These are phyloP conservation scores for Yamadazyma diddensiae DNA, from an alignment of 1,139 yeast genomes.

Conservation along the genomic window DNA sequence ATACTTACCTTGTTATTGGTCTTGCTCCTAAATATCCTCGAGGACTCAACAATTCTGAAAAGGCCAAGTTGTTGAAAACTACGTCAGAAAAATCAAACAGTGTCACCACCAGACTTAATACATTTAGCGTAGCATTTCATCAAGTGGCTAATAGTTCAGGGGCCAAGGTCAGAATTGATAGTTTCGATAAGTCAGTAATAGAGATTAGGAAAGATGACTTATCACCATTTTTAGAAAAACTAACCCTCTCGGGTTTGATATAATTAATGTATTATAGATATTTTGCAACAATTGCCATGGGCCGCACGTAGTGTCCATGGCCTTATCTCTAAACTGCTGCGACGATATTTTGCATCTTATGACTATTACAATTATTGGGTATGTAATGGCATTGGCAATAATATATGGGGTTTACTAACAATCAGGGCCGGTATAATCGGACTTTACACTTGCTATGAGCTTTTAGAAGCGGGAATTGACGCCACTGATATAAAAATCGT, in stretches of 20 bases:
- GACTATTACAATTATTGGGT: conserved; percentile 5
- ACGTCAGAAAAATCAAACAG: conserved; percentile 13
- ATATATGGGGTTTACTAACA: conserved; percentile 1
- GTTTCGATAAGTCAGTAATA: conserved; percentile 90
- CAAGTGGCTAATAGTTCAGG: conserved; percentile 79
- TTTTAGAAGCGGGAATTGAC: conserved; percentile 17
- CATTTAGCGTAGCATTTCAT: conserved; percentile 88
- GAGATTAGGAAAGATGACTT: conserved; percentile 87
- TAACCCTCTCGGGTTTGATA: conserved; percentile 46
- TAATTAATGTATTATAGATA: conserved; percentile 14
- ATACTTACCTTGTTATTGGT: conserved; percentile 87
- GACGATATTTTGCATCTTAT: too few species aligned
- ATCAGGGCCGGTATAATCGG: conserved; percentile 23
- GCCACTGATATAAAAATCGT: conserved; percentile 15
- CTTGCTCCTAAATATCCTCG: conserved; percentile 80
- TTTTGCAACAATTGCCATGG: too few species aligned
- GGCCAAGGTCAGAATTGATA: conserved; percentile 87
- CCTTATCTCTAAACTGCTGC: too few species aligned
- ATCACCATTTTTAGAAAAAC: conserved; percentile 78
- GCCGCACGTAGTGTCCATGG: too few species aligned
- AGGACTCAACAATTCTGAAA: conserved; percentile 47
- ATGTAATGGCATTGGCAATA: neutral
- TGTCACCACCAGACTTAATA: conserved; percentile 53
- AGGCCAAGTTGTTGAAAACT: conserved; percentile 33
- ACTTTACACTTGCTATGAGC: conserved; percentile 22